Evolutionary conservation across 2,329 filamentous ascomycete genomes (phyloP), one percentile per base, ranked within the genome.

Genomic region (Talaromyces sp.): DNA sequence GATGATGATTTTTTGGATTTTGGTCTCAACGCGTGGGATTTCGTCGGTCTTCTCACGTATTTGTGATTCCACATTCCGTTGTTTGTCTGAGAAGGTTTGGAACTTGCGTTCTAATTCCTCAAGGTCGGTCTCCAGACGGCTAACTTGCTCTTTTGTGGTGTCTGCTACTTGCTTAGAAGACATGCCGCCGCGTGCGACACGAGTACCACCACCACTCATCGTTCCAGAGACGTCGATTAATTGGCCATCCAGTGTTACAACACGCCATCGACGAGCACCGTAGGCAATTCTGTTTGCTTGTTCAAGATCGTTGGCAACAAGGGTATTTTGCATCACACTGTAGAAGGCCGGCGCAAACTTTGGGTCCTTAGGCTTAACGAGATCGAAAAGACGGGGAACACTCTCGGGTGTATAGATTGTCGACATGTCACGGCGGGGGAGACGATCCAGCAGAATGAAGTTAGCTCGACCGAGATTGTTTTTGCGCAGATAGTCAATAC

Each of bases 231-330:
- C 95, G 76, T 99, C 94, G 62, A 99, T 97, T 47, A 99, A 82
- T 72, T 97, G 92, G 44, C 94, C 94, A 55, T 92, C 91, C 2
- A 99, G 83, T 0, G 94, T 99, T 36, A 99, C 94, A 3, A 99
- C 94, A 60, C 94, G 87, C 94, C 94, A 99, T 71, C 94, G 81
- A 77, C 86, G 90, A 41, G 90, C 90, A 37, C 94, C 93, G 66
- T 97, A 99, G 7, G 94, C 94, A 61, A 99, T 97, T 42, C 94
- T 87, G 73, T 97, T 97, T 2, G 94, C 95, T 71, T 99, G 94
- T n/a, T 90, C 87, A 13, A 99, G 82, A 66, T 99, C 91, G 47
- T 86, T 87, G 5, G 94, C 94, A 14, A 99, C 95, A 2, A 99
- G 79, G 0, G 95, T 99, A 70, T 99, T 93, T 66, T 96, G 90